phyloP scores from a whole-genome alignment of 208 protist genomes.

The Vickermania ingenoplastis region DNA sequence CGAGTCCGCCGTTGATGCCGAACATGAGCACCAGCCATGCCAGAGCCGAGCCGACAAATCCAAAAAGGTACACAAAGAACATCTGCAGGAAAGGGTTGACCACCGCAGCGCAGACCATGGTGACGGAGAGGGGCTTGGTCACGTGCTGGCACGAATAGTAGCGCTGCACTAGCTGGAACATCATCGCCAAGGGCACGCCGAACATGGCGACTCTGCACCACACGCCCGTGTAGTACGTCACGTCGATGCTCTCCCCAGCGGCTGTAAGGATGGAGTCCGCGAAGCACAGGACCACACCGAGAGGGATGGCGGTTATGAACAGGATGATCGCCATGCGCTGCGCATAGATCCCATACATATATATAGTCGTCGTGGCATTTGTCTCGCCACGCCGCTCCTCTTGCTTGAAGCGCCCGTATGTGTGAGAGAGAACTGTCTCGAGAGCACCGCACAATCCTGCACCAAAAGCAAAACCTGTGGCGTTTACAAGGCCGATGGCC shows the following conservation, averaged over 20 bases:
- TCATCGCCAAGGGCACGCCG: constrained; percentile 44
- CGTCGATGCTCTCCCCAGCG: constrained; percentile 28
- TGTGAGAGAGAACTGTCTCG: constrained; percentile 79
- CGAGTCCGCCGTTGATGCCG: constrained; percentile 26
- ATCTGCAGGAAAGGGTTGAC: constrained; percentile 61
- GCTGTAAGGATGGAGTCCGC: constrained; percentile 31
- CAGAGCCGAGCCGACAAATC: constrained; percentile 62
- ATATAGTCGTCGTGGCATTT: constrained; percentile 14
- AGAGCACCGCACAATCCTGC: constrained; percentile 74
- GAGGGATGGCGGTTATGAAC: constrained; percentile 45
- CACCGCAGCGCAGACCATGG: constrained; percentile 36
- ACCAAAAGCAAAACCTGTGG: constrained; percentile 78
- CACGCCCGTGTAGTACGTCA: constrained; percentile 56
- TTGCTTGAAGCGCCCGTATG: constrained; percentile 46
- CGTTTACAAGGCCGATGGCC: constrained; percentile 70
- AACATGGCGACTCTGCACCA: constrained; percentile 66
- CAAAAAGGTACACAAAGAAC: constrained; percentile 52
- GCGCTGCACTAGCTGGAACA: constrained; percentile 57
- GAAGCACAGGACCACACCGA: constrained; percentile 61
- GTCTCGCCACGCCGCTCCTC: constrained; percentile 14
- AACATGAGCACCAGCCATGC: constrained; percentile 69
- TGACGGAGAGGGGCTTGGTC: constrained; percentile 63
- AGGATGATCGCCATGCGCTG: constrained; percentile 79
- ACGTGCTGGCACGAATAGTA: constrained; percentile 81
- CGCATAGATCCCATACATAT: constrained; percentile 76